Conservation (phyloP, 2,329 filamentous ascomycete genomes). For the Aspergillus chevalieri region DNA sequence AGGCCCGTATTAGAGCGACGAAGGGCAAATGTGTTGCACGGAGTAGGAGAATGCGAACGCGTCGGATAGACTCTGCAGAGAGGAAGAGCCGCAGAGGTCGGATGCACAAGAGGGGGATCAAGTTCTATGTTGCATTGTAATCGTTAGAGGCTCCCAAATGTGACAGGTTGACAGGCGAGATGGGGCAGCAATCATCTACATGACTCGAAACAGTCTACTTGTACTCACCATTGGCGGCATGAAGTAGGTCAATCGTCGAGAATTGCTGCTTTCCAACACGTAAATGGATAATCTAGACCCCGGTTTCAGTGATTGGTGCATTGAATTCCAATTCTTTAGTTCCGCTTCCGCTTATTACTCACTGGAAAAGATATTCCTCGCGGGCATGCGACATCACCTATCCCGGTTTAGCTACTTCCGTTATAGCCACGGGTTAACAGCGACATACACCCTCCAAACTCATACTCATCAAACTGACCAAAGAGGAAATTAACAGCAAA, state of each 20-base stretch:
- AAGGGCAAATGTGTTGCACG: slow-evolving; percentile 55
- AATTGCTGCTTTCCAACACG: slow-evolving; percentile 42
- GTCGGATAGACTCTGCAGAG: slow-evolving; percentile 49
- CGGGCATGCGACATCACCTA: slow-evolving; percentile 55
- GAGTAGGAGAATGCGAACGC: slow-evolving; percentile 52
- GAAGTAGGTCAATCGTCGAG: slow-evolving; percentile 42
- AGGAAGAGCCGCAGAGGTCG: slow-evolving; percentile 53
- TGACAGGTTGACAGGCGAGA: neutral
- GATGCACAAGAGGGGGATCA: slow-evolving; percentile 51
- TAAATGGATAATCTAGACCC: slow-evolving; percentile 36
- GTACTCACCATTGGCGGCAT: slow-evolving; percentile 41
- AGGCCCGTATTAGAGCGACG: slow-evolving; percentile 53
- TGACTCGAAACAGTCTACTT: slow-evolving; percentile 2
- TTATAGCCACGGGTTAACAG: neutral
- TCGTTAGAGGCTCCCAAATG: no score
- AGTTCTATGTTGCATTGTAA: slow-evolving; percentile 40
- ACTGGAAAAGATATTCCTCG: slow-evolving; percentile 59
- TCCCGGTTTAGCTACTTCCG: neutral
- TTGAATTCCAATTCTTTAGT: neutral
- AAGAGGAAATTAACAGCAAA: slow-evolving; percentile 54
- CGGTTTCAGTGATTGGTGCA: neutral
- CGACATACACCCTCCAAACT: slow-evolving; percentile 47
- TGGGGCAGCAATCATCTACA: neutral
- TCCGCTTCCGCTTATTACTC: slow-evolving; percentile 11
- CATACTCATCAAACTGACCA: slow-evolving; percentile 55